A percentile compares a stretch with the other conserved stretches of the same genome.
These are phyloP conservation scores for Asterochloris erici DNA, from an alignment of 139 green algal genomes.

Conservation along the genomic window DNA sequence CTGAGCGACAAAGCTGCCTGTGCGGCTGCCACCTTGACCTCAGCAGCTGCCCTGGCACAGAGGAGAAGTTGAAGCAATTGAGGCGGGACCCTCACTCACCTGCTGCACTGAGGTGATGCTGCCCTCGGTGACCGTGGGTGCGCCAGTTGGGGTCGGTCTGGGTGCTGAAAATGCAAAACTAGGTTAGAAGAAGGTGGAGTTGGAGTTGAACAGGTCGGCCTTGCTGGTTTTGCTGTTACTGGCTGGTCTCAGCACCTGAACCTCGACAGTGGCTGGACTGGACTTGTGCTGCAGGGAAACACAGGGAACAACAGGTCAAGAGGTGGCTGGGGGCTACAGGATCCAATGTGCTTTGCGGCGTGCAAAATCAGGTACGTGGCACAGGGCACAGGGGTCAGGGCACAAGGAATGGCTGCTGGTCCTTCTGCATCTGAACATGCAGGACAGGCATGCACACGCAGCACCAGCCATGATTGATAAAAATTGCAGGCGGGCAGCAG, in stretches of 20 bases:
- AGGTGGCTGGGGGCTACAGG: no score
- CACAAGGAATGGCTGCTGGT: no score
- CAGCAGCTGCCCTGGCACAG: background rate
- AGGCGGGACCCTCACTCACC: background rate
- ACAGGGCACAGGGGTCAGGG: no score
- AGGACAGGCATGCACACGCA: no score
- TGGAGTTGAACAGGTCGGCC: conserved; percentile 10
- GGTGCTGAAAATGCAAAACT: conserved; percentile 8
- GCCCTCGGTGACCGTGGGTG: background rate
- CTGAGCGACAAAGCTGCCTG: no score
- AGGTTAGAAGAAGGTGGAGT: conserved; percentile 9
- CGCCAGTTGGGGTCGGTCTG: background rate
- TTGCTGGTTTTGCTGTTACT: conserved; percentile 4
- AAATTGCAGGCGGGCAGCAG: no score
- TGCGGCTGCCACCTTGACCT: background rate
- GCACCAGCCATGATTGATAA: no score
- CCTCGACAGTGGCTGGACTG: conserved; percentile 11
- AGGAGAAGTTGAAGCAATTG: background rate
- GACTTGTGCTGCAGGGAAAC: background rate
- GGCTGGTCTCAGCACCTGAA: conserved; percentile 5
- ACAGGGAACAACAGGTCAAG: no score
- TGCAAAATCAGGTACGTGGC: no score
- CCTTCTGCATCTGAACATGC: no score
- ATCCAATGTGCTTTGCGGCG: no score
- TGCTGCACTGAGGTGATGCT: background rate